phyloP scores from a whole-genome alignment of 75 land plant genomes.

The Pinus tabuliformis region DNA sequence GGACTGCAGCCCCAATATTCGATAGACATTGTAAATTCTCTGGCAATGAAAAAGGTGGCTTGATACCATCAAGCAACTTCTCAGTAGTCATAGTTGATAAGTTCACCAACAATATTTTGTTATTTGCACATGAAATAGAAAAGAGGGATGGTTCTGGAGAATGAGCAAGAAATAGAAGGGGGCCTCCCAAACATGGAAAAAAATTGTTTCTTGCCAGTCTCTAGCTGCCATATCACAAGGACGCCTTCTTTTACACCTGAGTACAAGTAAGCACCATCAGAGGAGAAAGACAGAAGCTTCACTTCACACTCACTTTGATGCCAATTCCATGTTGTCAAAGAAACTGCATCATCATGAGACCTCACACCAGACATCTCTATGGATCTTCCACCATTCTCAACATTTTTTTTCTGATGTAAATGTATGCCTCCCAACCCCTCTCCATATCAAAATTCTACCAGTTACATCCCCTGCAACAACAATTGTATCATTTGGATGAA shows the following conservation, averaged over 20 bases:
- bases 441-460: conserved; percentile 90
- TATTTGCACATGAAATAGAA: conserved; percentile 10
- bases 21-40: conserved; percentile 16
- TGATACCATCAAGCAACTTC: not conserved
- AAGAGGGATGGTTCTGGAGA: conserved; percentile 73
- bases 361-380: conserved; percentile 45
- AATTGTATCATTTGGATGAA: conserved; percentile 72
- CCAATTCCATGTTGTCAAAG: conserved; percentile 89
- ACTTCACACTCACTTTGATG: conserved; percentile 27
- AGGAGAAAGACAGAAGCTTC: conserved; percentile 27
- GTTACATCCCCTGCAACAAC: conserved; percentile 84
- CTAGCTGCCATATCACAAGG: conserved; percentile 94
- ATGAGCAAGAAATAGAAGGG: conserved; percentile 48
- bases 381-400: conserved; percentile 18
- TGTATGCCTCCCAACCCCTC: conserved; percentile 59
- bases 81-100: too few species aligned
- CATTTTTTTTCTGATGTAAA: conserved; percentile 20
- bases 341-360: conserved; percentile 82
- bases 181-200: conserved; percentile 83
- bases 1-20: conserved; percentile 25
- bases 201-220: conserved; percentile 80
- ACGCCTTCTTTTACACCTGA: conserved; percentile 91
- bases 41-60: conserved; percentile 44
- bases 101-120: too few species aligned
- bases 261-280: conserved; percentile 83